A percentile compares a stretch with the other conserved stretches of the same genome.
Evolutionary conservation across 768 basidiomycete genomes (phyloP).

Genomic region (Leccinum boreale): DNA sequence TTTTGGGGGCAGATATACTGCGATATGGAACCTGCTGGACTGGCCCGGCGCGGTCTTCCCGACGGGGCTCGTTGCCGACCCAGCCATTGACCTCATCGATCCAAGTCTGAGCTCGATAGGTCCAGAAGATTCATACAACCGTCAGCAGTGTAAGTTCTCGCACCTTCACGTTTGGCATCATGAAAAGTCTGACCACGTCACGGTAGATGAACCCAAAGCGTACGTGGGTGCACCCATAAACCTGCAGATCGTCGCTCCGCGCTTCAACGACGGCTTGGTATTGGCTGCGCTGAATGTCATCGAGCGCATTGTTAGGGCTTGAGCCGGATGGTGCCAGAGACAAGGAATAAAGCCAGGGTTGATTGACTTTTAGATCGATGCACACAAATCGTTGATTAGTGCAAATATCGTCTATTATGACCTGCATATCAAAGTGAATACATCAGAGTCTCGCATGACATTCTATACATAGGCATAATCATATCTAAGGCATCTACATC

Average conservation of each 20-base stretch:
- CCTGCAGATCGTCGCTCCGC: slow-evolving; percentile 23
- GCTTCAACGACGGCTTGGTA: slow-evolving; percentile 28
- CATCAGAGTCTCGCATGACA: not conserved
- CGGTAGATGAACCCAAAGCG: slow-evolving; percentile 18
- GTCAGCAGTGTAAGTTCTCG: slow-evolving; percentile 14
- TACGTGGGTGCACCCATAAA: slow-evolving; percentile 18
- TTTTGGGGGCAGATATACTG: slow-evolving; percentile 34
- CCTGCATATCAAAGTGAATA: not conserved
- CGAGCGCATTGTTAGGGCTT: slow-evolving; percentile 24
- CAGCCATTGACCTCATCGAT: slow-evolving; percentile 20
- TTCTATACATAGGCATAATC: not conserved
- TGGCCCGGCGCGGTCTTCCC: slow-evolving; percentile 45
- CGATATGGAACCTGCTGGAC: slow-evolving; percentile 43
- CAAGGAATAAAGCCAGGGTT: not conserved
- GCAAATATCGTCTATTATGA: not conserved
- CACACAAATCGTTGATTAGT: not conserved
- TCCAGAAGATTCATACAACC: slow-evolving; percentile 21
- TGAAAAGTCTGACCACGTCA: not conserved
- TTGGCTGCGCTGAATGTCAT: slow-evolving; percentile 24
- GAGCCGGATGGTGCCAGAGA: not conserved
- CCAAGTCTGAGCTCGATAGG: not conserved
- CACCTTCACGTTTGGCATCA: not conserved
- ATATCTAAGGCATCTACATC: not conserved
- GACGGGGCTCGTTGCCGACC: slow-evolving; percentile 33
- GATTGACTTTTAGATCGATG: not conserved